phyloP scores from a whole-genome alignment of 1,139 yeast species.

The Protomyces macrosporus region DNA sequence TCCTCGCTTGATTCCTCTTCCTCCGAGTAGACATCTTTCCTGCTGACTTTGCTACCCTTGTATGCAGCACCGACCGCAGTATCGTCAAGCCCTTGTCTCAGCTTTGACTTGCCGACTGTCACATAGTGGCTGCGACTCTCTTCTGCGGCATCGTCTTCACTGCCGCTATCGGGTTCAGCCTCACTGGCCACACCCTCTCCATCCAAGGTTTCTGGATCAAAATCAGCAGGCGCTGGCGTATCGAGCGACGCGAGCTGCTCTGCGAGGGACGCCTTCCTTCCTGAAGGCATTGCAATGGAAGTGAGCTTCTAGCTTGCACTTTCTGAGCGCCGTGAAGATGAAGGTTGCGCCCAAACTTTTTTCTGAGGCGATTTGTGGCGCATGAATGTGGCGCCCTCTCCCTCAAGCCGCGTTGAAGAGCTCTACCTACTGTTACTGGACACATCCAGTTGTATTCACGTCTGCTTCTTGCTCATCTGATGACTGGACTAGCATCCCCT shows the following conservation, averaged over 20 bases:
- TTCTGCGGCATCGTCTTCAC: slow-evolving; percentile 6
- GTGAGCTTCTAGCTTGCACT: too few relatives aligned
- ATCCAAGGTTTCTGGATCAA: slow-evolving; percentile 19
- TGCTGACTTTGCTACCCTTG: slow-evolving; percentile 11
- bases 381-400: background rate
- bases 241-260: slow-evolving; percentile 15
- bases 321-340: too few relatives aligned
- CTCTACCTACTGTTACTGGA: too few relatives aligned
- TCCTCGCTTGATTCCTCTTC: background rate
- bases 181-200: background rate
- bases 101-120: slow-evolving; percentile 17
- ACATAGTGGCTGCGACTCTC: slow-evolving; percentile 16
- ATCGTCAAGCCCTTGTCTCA: slow-evolving; percentile 5
- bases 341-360: background rate
- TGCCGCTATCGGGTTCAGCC: background rate
- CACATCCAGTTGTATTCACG: too few relatives aligned
- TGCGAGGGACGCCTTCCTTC: slow-evolving; percentile 3
- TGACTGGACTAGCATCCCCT: background rate
- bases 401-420: background rate
- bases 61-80: slow-evolving; percentile 4
- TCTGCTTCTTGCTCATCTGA: background rate
- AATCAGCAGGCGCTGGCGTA: slow-evolving; percentile 16
- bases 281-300: slow-evolving; percentile 1
- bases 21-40: slow-evolving; percentile 10
- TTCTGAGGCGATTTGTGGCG: background rate